Evolutionary conservation across 2,329 filamentous ascomycete species (phyloP).

Genomic region (Diaporthe batatas): DNA sequence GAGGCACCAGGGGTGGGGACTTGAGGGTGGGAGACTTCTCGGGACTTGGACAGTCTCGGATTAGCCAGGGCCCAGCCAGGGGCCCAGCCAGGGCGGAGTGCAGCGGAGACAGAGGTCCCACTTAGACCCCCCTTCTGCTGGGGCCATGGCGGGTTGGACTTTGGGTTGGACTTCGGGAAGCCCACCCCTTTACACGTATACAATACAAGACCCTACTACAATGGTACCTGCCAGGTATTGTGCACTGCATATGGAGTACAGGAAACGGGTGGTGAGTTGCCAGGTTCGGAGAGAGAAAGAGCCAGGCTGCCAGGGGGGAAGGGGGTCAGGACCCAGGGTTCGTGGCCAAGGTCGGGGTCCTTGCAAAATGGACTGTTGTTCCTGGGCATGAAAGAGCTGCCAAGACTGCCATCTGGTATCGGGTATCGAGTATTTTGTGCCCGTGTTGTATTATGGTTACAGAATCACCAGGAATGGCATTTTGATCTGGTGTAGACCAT

Average conservation of each 20-base stretch:
- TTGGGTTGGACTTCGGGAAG: slow-evolving; percentile 9
- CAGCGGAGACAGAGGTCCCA: slow-evolving; percentile 30
- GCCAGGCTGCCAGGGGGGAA: slow-evolving; percentile 12
- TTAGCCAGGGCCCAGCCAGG: slow-evolving; percentile 36
- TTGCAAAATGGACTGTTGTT: slow-evolving; percentile 10
- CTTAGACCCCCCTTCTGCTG: slow-evolving; percentile 29
- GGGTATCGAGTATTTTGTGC: too few relatives aligned
- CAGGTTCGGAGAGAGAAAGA: neutral
- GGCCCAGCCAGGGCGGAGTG: slow-evolving; percentile 33
- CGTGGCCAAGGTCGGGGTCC: slow-evolving; percentile 12
- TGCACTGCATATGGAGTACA: too few relatives aligned
- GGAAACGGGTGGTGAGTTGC: too few relatives aligned
- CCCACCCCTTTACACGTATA: slow-evolving; percentile 29
- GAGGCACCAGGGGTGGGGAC: slow-evolving; percentile 21
- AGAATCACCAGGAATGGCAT: neutral
- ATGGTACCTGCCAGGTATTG: too few relatives aligned
- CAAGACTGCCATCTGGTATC: neutral
- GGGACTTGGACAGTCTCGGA: slow-evolving; percentile 35
- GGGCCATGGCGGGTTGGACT: slow-evolving; percentile 15
- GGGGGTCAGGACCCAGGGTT: slow-evolving; percentile 27
- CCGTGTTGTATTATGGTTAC: neutral
- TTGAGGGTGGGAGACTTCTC: neutral
- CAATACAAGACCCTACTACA: neutral
- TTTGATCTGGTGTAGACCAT: neutral
- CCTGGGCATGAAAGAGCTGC: neutral